These are phyloP conservation scores for Ceratocystis eucalypticola DNA, from an alignment of 2,329 filamentous ascomycete genomes.

Conservation along the genomic window DNA sequence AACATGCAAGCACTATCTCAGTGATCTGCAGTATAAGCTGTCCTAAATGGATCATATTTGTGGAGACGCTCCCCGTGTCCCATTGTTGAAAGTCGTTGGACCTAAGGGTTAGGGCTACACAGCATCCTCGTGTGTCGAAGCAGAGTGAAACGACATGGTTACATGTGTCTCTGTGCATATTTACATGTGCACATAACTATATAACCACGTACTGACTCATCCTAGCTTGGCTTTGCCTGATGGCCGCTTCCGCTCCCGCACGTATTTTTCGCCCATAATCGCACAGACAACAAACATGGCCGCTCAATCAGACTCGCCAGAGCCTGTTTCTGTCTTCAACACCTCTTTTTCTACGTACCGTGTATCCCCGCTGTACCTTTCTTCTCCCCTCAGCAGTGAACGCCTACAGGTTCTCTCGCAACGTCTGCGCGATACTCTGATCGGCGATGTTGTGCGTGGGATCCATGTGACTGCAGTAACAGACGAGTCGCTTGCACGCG, in stretches of 20 bases:
- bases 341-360: constrained; percentile 45
- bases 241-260: neutral
- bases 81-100: neutral
- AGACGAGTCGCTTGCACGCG: constrained; percentile 29
- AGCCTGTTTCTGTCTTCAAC: constrained; percentile 38
- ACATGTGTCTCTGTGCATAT: too few species aligned
- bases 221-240: too few species aligned
- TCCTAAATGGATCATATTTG: too few species aligned
- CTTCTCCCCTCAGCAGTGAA: constrained; percentile 25
- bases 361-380: constrained; percentile 37
- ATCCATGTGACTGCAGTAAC: constrained; percentile 37
- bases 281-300: constrained; percentile 18
- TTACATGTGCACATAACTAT: too few species aligned
- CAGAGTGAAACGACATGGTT: too few species aligned
- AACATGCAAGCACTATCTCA: too few species aligned
- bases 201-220: too few species aligned
- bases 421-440: constrained; percentile 40
- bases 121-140: neutral
- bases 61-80: too few species aligned
- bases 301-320: constrained; percentile 16
- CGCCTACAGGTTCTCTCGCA: constrained; percentile 34
- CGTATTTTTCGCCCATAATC: neutral
- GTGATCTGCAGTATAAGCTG: too few species aligned
- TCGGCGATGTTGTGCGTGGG: constrained; percentile 47
- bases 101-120: neutral